phyloP scores from a whole-genome alignment of 495 filamentous ascomycete species.

The Penicillium robsamsonii region DNA sequence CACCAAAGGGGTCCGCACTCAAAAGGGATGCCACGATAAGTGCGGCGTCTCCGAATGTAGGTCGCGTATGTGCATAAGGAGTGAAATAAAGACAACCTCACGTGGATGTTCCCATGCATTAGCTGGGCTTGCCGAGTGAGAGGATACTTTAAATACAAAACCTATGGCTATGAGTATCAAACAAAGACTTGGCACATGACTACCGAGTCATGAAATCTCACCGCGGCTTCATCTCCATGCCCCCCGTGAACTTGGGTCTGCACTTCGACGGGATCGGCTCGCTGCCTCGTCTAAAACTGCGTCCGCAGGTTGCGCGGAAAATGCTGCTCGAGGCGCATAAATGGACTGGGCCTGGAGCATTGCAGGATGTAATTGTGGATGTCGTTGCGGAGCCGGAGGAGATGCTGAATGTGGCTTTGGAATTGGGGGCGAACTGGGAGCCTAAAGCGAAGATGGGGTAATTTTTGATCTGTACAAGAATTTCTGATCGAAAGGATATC shows the following conservation, averaged over 20 bases:
- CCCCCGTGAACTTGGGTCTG: constrained; percentile 49
- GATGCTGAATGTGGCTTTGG: constrained; percentile 45
- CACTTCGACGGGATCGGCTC: constrained; percentile 51
- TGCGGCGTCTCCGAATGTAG: too few species aligned
- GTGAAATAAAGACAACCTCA: too few species aligned
- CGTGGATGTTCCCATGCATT: too few species aligned
- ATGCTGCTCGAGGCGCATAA: constrained; percentile 52
- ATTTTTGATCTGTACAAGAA: constrained; percentile 3
- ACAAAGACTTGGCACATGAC: constrained; percentile 49
- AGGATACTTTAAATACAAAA: too few species aligned
- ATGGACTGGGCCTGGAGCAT: constrained; percentile 50
- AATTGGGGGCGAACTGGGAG: constrained; percentile 39
- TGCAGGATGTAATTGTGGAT: constrained; percentile 51
- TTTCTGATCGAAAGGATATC: not conserved
- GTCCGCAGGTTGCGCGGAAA: constrained; percentile 46
- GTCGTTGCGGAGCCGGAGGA: constrained; percentile 43
- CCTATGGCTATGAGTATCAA: too few species aligned
- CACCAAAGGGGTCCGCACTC: too few species aligned
- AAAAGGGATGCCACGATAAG: too few species aligned
- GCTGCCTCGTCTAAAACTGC: constrained; percentile 47
- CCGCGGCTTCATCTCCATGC: constrained; percentile 50
- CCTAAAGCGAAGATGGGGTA: constrained; percentile 50
- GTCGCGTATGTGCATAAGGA: too few species aligned
- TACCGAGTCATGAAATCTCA: constrained; percentile 53
- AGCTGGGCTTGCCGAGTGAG: too few species aligned